Conservation (phyloP, 208 protist species). For the Leishmania lainsoni region DNA sequence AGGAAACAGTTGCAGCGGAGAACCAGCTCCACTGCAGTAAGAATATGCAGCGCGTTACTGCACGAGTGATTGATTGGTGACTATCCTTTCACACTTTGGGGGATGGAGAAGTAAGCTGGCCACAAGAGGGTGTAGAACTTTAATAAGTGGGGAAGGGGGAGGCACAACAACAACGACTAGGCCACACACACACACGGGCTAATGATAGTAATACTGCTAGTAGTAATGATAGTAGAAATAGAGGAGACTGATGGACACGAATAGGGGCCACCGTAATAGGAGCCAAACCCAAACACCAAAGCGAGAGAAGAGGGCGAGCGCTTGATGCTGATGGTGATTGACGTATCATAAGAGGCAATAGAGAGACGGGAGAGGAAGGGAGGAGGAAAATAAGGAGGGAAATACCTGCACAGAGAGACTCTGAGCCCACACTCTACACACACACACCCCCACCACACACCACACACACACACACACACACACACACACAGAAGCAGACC, state of each 20-base stretch:
- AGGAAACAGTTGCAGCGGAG: neutral
- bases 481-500: neutral
- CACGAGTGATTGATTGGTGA: neutral
- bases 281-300: neutral
- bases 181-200: neutral
- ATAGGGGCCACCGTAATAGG: neutral
- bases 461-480: neutral
- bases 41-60: neutral
- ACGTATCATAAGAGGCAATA: neutral
- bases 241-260: neutral
- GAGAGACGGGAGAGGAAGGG: no score
- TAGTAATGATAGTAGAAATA: neutral
- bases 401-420: neutral
- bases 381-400: conserved; percentile 2
- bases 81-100: neutral
- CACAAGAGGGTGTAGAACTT: neutral
- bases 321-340: no score
- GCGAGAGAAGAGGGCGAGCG: neutral
- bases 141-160: neutral
- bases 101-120: neutral
- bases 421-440: neutral
- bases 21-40: neutral
- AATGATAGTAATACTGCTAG: neutral
- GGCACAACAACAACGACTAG: neutral
- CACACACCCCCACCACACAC: neutral